phyloP scores from a whole-genome alignment of 164 flowering plant genomes.

The Stephania yunnanensis region DNA sequence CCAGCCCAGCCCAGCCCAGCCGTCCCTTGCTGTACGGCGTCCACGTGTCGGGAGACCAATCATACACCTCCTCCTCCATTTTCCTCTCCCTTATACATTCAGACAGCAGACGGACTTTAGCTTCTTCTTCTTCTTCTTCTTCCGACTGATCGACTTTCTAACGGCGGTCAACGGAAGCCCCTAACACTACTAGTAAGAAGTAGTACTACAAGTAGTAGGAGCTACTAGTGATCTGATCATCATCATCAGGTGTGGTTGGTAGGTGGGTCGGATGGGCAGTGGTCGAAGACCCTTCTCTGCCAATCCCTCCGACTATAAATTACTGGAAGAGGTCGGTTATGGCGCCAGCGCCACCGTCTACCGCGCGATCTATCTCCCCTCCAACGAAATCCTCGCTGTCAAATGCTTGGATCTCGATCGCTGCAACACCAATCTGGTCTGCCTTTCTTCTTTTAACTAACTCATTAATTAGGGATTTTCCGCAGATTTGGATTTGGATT shows the following conservation, averaged over 20 bases:
- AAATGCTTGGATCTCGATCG: conserved; percentile 99
- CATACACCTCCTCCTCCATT: conserved; percentile 3
- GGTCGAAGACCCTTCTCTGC: conserved; percentile 43
- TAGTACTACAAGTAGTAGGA: too few species aligned
- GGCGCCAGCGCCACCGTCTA: conserved; percentile 94
- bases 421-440: conserved; percentile 84
- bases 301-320: conserved; percentile 63
- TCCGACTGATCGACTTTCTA: conserved; percentile 12
- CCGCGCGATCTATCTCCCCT: conserved; percentile 85
- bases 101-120: too few species aligned
- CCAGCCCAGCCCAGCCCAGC: not conserved
- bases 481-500: too few species aligned
- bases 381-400: conserved; percentile 77
- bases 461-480: too few species aligned
- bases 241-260: too few species aligned
- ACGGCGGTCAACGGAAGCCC: conserved; percentile 32
- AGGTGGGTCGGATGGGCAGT: conserved; percentile 28
- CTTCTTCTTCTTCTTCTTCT: not conserved
- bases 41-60: conserved; percentile 27
- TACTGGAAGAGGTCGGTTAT: conserved; percentile 81
- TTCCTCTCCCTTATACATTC: too few species aligned
- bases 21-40: conserved; percentile 7
- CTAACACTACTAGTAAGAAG: too few species aligned
- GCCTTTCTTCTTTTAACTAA: conserved; percentile 8
- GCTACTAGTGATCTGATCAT: too few species aligned